Evolutionary conservation across 2,329 filamentous ascomycete genomes (phyloP), one percentile per base, ranked within the genome.

Genomic region (Cylindrodendrum hubeiense): DNA sequence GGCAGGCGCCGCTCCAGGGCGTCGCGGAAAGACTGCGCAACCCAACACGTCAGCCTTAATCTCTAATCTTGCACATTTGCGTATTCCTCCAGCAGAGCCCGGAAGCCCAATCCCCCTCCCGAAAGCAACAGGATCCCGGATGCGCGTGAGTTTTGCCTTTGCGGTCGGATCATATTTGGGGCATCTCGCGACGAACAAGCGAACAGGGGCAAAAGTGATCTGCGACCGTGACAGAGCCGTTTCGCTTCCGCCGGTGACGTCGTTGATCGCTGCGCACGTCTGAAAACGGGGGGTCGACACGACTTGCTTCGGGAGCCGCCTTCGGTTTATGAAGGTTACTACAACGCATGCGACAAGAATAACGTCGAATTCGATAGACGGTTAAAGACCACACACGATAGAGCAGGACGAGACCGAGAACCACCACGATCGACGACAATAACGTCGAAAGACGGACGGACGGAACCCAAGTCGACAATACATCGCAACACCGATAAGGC

Each of bases 201-300:
- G 17, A 39, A 39, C 15, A 39, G 15, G 15, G 37, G 7, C 15
- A 2, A n/a, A 39, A 6, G 7, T 17, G 8, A 39, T 8, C n/a
- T 49, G 47, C 41, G 37, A 49, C 46, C 17, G 57, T 53, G 49
- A 60, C 39, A 52, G 26, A 26, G 21, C 21, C 57, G 28, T 30
- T 37, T 41, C 10, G 37, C 49, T 41, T 39, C 22, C 6, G 26
- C 44, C 30, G 49, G 56, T 52, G 56, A 60, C 56, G 56, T 60
- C 28, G 28, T 30, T 30, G 28, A 47, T 49, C 26, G 22, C 17
- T 49, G 22, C 46, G 17, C 24, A 24, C 24, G 19, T 22, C 10
- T 24, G 43, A 22, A 19, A 39, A n/a, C 15, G 37, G 15, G 37
- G 37, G 37, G 7, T n/a, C 9, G 15, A 9, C 37, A 19, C 37